Evolutionary conservation across 1,139 yeast species (phyloP), one percentile per base, ranked within the genome.

Genomic region (Pichia cactophila): DNA sequence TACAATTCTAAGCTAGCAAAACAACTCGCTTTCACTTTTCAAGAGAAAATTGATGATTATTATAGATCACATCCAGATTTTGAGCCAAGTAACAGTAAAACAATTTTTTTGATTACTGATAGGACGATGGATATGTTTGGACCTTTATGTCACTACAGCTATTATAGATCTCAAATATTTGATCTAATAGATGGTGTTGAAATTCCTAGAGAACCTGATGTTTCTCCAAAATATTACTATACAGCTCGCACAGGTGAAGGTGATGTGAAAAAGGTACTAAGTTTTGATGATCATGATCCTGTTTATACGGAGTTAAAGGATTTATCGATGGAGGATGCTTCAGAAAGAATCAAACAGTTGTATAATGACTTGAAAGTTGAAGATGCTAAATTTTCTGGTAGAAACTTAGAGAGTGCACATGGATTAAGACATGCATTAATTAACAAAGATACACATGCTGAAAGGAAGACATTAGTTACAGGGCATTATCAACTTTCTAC

Each of bases 131-230:
- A 94, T 65, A 72, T 86, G 50, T 78, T 79, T 61, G 86, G 95
- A 4, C 96, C 97, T 0, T 65, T 94, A 45, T 67, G 90, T 49
- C 98, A 92, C 65, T 96, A 89, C 63, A 88, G 90, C 66, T 80
- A 85, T n/a, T 94, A 89, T 65, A 96, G 92, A 66, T 92, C 97
- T 7, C 83, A 90, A 87, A 86, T 92, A 16, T 83, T 84, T 71
- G 98, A 92, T 65, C 46, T 57, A 36, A 37, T 53, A 11, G 60
- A 58, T 33, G 66, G 71, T 42, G 69, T 76, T 56, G 80, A 77
- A 56, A 64, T 74, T 16, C 77, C 78, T 29, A 74, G 78, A 20
- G 68, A 72, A 2, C 54, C 56, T n/a, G 70, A 69, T 47, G 71
- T 71, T 26, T 74, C 70, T 55, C 51, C 54, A 9, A 63, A 64